Evolutionary conservation across 257 asterid species (phyloP), one percentile per base, ranked within the genome.

Genomic region (Nicotiana otophora): DNA sequence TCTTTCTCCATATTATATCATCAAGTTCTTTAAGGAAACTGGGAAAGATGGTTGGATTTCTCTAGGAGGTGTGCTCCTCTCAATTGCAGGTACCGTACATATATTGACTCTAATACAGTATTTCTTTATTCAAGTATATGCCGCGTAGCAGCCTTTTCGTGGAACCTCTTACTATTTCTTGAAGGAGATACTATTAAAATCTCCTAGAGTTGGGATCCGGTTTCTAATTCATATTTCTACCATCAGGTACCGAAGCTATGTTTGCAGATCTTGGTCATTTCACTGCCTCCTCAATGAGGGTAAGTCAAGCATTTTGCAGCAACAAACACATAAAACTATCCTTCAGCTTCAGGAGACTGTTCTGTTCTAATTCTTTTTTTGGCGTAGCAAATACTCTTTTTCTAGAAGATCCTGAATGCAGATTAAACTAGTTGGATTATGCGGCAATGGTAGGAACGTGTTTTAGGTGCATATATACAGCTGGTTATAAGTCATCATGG

Each of bases 251-350:
- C 17, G 99, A 96, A 88, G 98, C 99, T 67, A 94, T 96, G 99
- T 96, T 92, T 86, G 99, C 99, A 28, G 98, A 96, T 88, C 94
- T 96, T 87, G 99, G 99, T 83, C 99, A 96, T 92, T 96, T 96
- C 85, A 91, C 92, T 78, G 90, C 97, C 75, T 62, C 61, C 84
- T 92, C 99, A 46, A 89, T 94, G 83, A 86, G 96, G 93, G 98
- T 93, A 89, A 88, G 87, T 82, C 58, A 39, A 28, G 33, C 64
- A 74, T 70, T 85, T 83, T 51, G 82, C 83, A 63, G 60, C 34
- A 62, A 77, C 55, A 81, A 53, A 61, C 55, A 75, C 39, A 63
- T 81, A 74, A 19, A 72, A 67, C 5, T 80, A 20, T 19, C 28
- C 39, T 23, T 78, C 67, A 11, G 74, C 48, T 39, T 39, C 48